Base-by-base conservation (phyloP, 306 rosid genomes). In the Lotus japonicus region DNA sequence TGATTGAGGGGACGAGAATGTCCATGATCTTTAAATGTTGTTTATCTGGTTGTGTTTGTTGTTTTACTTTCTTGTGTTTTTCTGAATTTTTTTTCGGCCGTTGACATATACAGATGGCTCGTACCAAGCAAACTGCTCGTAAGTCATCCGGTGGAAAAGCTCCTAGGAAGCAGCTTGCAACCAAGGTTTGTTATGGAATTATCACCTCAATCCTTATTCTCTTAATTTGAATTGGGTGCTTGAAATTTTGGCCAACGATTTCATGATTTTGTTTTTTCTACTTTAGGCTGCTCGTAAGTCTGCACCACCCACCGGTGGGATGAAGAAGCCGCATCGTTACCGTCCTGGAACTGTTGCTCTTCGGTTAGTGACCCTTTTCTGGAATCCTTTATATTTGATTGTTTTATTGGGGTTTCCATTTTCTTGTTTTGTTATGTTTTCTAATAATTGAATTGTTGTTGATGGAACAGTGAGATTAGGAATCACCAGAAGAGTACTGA, bases 61-160 rank as follows among this genome's bases (percentile, higher is more conserved):
- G 26, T 3, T 21, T 21, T 21, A 3, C 26, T 21, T 21, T 21
- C 36, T 33, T 33, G 36, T 33, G 5, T 33, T 33, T 4, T 1
- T 21, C 14, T 50, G 46, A 21, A 39, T n/a, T 3, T 4, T 43
- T 0, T 4, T 1, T n/a, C n/a, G n/a, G n/a, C n/a, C n/a, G n/a
- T n/a, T n/a, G n/a, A n/a, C n/a, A n/a, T n/a, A n/a, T 0, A 2
- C 54, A 90, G 91, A 90, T 90, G 96, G 96, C 96, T 39, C 96
- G 96, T 90, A 90, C 96, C 0, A 90, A 90, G 81, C 96, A 90
- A 84, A 90, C 96, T 39, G 96, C 96, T 42, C 96, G 96, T 0
- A 90, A 90, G 79, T 90, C 96, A 0, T 87, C 96, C 0, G 95
- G 96, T 68, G 96, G 96, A 58, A 90, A 90, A 70, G 96, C 96